A percentile compares a stretch with the other conserved stretches of the same genome.
Evolutionary conservation across 768 basidiomycete species (phyloP).

Genomic region (Leccinum subgranulosum): DNA sequence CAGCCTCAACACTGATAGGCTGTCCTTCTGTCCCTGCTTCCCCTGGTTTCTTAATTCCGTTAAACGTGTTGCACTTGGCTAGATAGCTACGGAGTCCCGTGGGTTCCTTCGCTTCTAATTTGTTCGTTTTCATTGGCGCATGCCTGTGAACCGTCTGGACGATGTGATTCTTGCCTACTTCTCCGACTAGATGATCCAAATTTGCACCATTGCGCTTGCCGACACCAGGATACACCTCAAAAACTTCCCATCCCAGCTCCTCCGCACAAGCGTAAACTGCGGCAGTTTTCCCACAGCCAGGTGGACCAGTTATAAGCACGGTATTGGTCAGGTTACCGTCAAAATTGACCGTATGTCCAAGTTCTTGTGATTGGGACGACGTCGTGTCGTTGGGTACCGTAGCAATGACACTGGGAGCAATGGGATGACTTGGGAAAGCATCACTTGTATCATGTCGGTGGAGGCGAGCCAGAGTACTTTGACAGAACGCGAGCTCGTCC

Average conservation of each 20-base stretch:
- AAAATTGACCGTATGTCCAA: slow-evolving; percentile 27
- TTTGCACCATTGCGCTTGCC: slow-evolving; percentile 83
- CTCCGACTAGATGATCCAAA: slow-evolving; percentile 79
- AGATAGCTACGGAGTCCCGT: slow-evolving; percentile 19
- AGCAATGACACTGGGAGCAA: background rate
- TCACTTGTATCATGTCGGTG: slow-evolving; percentile 2
- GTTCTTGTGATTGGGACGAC: slow-evolving; percentile 8
- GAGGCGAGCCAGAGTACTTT: slow-evolving; percentile 21
- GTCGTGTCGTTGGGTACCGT: slow-evolving; percentile 5
- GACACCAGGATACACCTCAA: slow-evolving; percentile 95
- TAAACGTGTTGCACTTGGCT: slow-evolving; percentile 5
- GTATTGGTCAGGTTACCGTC: slow-evolving; percentile 70
- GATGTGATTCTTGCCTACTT: slow-evolving; percentile 91
- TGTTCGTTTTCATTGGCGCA: slow-evolving; percentile 4
- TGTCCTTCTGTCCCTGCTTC: slow-evolving; percentile 16
- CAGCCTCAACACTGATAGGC: slow-evolving; percentile 24
- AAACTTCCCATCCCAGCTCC: slow-evolving; percentile 94
- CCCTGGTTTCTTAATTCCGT: background rate
- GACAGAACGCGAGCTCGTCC: slow-evolving; percentile 32
- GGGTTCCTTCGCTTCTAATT: slow-evolving; percentile 5
- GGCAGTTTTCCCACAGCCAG: slow-evolving; percentile 87
- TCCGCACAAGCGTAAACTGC: slow-evolving; percentile 91
- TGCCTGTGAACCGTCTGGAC: slow-evolving; percentile 41
- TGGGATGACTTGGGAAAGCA: background rate
- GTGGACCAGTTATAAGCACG: slow-evolving; percentile 78